Conservation (phyloP, 2,329 filamentous ascomycete species). For the Magnaporthiopsis rhizophila region DNA sequence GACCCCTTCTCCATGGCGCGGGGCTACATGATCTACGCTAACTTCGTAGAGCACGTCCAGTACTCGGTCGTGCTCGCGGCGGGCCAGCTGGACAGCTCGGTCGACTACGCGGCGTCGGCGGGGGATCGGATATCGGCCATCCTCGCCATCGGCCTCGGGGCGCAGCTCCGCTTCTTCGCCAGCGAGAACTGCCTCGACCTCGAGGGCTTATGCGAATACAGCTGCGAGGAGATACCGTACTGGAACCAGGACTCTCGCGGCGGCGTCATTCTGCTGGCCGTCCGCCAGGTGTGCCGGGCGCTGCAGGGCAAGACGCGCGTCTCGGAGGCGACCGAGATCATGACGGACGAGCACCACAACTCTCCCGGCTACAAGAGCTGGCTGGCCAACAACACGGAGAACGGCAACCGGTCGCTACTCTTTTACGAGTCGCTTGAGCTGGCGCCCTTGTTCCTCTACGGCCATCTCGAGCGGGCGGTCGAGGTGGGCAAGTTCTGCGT, state of each 20-base stretch:
- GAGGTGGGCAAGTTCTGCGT: constrained; percentile 46
- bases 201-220: constrained; percentile 61
- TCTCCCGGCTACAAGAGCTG: constrained; percentile 51
- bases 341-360: constrained; percentile 62
- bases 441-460: constrained; percentile 54
- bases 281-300: constrained; percentile 59
- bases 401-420: constrained; percentile 55
- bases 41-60: constrained; percentile 64
- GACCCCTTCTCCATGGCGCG: constrained; percentile 60
- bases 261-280: constrained; percentile 58
- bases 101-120: constrained; percentile 57
- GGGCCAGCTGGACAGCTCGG: constrained; percentile 52
- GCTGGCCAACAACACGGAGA: constrained; percentile 41
- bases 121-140: constrained; percentile 67
- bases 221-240: constrained; percentile 64
- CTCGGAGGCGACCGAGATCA: constrained; percentile 43
- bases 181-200: constrained; percentile 62
- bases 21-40: constrained; percentile 59
- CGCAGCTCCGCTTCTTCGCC: constrained; percentile 60
- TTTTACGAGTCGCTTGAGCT: constrained; percentile 63
- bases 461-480: constrained; percentile 51
- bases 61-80: constrained; percentile 52
- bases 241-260: constrained; percentile 67
- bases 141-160: constrained; percentile 60
- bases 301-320: constrained; percentile 65